Evolutionary conservation across 2,329 filamentous ascomycete genomes (phyloP), one percentile per base, ranked within the genome.

Genomic region (Huntiella decipiens): DNA sequence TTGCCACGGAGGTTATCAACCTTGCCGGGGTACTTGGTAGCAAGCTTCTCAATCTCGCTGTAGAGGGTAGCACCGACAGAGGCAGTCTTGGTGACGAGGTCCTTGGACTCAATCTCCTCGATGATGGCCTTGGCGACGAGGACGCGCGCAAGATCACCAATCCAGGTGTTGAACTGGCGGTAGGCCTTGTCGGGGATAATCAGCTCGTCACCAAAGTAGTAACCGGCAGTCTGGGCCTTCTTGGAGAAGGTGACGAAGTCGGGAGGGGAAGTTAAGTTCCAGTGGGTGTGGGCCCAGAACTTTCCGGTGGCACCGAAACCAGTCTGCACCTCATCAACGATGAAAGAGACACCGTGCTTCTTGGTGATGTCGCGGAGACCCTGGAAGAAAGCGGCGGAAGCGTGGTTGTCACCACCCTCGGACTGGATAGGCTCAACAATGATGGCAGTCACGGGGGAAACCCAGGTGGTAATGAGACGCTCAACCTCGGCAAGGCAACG

Each of bases 211-310:
- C 80, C 80, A 59, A 78, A 94, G 71, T 91, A 94, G 71, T 88
- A 94, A 32, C 86, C 86, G 5, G 87, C 86, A 2, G 86, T 83
- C 66, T 94, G 86, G 3, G 86, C 87, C 71, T 94, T 94, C 71
- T 94, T 94, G 58, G 77, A 83, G 66, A 94, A 94, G 49, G 86
- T 94, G 38, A 94, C 86, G 69, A 94, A 91, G 66, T 94, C 86
- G 0, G 86, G 86, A 6, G 86, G 82, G 33, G 76, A 66, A 43
- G 70, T 58, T 38, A 94, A 72, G 61, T 82, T 72, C 86, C 86
- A 94, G 76, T 94, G 87, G 56, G 94, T 85, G 67, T 94, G 87
- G 6, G 87, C 86, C 86, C 86, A 94, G 76, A 94, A 93, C 62
- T 83, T 86, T 55, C 86, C 86, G 0, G 86, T 94, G 35, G 87